These are phyloP conservation scores for Panicum hallii DNA, from an alignment of 202 grass and related monocot genomes.

Conservation along the genomic window DNA sequence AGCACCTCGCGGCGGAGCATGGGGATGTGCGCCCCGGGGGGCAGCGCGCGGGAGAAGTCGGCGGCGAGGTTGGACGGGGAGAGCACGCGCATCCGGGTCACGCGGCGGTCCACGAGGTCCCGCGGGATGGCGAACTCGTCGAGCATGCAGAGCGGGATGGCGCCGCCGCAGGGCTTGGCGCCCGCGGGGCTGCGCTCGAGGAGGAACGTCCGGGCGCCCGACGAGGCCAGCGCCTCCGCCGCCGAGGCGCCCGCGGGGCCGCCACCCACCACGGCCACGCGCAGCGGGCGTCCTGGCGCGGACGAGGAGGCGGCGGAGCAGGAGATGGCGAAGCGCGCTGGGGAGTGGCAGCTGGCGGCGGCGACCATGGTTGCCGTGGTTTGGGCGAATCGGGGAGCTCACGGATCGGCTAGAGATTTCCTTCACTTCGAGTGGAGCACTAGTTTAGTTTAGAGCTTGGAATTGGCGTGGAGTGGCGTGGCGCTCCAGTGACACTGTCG, in stretches of 20 bases:
- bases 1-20: constrained; percentile 97
- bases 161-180: constrained; percentile 89
- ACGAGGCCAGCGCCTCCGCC: constrained; percentile 68
- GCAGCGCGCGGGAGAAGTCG: constrained; percentile 72
- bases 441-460: neutral
- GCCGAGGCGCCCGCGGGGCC: constrained; percentile 81
- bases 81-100: constrained; percentile 82
- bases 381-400: neutral
- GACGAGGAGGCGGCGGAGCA: constrained; percentile 35
- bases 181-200: constrained; percentile 78
- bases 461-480: constrained; percentile 17
- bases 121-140: constrained; percentile 82
- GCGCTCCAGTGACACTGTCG: neutral
- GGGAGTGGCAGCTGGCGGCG: constrained; percentile 37
- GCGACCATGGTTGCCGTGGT: constrained; percentile 44
- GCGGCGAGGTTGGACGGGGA: constrained; percentile 79
- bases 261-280: constrained; percentile 79
- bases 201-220: constrained; percentile 71
- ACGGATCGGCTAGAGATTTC: neutral
- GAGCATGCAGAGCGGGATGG: constrained; percentile 96
- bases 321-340: constrained; percentile 37
- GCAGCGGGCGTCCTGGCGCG: constrained; percentile 52
- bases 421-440: neutral
- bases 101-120: constrained; percentile 78
- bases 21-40: constrained; percentile 72